These are phyloP conservation scores for Lathyrus tuberosus DNA, from an alignment of 306 rosid species.

Conservation along the genomic window DNA sequence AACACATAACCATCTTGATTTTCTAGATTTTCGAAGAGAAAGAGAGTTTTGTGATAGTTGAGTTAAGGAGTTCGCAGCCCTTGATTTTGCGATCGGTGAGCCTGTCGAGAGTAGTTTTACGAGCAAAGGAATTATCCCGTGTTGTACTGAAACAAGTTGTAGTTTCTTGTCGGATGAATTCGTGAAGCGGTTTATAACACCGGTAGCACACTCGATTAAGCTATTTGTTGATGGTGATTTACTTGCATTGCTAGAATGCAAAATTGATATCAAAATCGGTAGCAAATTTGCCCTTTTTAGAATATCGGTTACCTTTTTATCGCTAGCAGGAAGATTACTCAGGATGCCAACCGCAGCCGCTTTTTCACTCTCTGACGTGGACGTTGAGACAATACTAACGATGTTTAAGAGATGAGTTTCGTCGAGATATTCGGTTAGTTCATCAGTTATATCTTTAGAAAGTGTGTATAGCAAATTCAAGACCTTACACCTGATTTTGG, in stretches of 20 bases:
- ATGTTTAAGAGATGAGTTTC: conserved; percentile 55
- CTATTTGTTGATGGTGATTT: conserved; percentile 38
- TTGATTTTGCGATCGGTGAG: conserved; percentile 57
- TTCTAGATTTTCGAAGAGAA: conserved; percentile 57
- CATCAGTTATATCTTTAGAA: conserved; percentile 70
- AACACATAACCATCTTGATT: conserved; percentile 68
- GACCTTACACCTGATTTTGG: conserved; percentile 55
- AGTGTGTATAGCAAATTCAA: conserved; percentile 68
- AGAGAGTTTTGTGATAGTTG: conserved; percentile 78
- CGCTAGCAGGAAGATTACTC: conserved; percentile 64
- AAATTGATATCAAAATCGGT: conserved; percentile 57
- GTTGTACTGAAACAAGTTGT: conserved; percentile 71
- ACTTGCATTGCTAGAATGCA: conserved; percentile 48
- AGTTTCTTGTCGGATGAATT: conserved; percentile 72
- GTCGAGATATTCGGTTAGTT: conserved; percentile 68
- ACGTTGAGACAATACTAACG: conserved; percentile 55
- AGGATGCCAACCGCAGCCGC: conserved; percentile 75
- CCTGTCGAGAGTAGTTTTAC: conserved; percentile 68
- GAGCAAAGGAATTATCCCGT: conserved; percentile 78
- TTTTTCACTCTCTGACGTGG: conserved; percentile 58
- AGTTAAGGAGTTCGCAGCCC: conserved; percentile 79
- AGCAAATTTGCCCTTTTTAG: conserved; percentile 63
- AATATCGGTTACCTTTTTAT: conserved; percentile 65
- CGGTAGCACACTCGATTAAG: conserved; percentile 57
- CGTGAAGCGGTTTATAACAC: conserved; percentile 68